Percentiles rank a stretch among this genome's conserved stretches.
phyloP scores from a whole-genome alignment of 2,329 filamentous ascomycete species.

The Ilyonectria mors-panacis region DNA sequence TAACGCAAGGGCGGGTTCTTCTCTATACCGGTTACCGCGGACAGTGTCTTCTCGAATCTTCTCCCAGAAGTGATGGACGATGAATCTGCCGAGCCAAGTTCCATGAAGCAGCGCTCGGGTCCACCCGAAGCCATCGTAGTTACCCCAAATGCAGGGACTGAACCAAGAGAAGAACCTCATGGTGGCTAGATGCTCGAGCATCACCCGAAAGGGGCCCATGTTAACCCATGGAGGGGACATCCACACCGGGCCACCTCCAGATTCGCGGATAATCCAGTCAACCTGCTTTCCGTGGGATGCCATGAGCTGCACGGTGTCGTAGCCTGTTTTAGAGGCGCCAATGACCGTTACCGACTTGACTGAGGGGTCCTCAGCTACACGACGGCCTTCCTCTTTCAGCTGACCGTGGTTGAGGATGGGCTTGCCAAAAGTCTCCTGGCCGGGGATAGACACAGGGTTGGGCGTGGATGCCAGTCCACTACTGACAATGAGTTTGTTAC shows the following conservation, averaged over 20 bases:
- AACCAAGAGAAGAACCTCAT: slow-evolving; percentile 1
- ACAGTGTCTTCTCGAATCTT: neutral
- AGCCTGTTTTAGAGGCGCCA: slow-evolving; percentile 6
- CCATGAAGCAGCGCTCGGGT: neutral
- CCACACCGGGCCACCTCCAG: slow-evolving; percentile 10
- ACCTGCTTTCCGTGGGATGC: slow-evolving; percentile 9
- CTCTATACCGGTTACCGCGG: neutral
- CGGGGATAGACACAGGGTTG: neutral
- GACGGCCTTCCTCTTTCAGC: neutral
- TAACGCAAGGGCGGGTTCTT: neutral
- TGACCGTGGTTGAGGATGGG: neutral
- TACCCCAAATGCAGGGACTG: neutral
- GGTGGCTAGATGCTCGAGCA: neutral
- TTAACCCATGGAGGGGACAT: slow-evolving; percentile 17
- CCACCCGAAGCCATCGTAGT: neutral
- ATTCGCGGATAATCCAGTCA: slow-evolving; percentile 16
- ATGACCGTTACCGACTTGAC: neutral
- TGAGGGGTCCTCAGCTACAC: neutral
- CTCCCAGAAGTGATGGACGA: neutral
- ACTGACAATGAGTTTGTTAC: neutral
- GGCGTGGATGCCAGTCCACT: neutral
- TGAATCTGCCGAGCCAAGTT: neutral
- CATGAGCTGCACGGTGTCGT: slow-evolving; percentile 14
- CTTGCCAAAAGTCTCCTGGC: neutral
- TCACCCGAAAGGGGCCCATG: neutral